These are phyloP conservation scores for Neurospora africana DNA, from an alignment of 495 filamentous ascomycete species.

Conservation along the genomic window DNA sequence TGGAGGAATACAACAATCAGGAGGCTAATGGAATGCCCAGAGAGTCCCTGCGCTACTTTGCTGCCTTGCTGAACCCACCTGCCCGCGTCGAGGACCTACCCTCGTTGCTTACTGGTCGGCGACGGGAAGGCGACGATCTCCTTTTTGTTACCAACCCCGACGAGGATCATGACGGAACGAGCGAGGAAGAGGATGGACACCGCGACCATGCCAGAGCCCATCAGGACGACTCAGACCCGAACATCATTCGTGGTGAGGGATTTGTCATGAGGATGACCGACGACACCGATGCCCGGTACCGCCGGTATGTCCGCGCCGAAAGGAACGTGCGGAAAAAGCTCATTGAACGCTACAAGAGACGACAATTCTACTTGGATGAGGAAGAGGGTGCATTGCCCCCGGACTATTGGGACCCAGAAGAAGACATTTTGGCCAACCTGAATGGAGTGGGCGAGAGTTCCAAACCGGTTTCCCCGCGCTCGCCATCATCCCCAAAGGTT, in stretches of 20 bases:
- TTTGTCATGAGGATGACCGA: neutral
- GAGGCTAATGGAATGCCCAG: constrained; percentile 3
- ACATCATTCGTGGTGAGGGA: neutral
- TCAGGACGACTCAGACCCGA: neutral
- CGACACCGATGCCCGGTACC: neutral
- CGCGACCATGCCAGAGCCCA: neutral
- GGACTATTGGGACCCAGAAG: constrained; percentile 54
- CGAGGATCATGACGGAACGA: constrained; percentile 5
- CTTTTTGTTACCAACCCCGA: constrained; percentile 15
- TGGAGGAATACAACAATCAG: constrained; percentile 1
- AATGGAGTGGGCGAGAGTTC: constrained; percentile 29
- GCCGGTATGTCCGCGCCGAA: neutral
- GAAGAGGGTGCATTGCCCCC: constrained; percentile 61
- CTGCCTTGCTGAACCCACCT: constrained; percentile 32
- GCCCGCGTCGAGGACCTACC: constrained; percentile 26
- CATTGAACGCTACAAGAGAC: constrained; percentile 60
- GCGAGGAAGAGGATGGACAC: neutral
- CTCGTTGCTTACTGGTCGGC: constrained; percentile 22
- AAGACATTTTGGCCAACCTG: constrained; percentile 40
- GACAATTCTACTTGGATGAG: constrained; percentile 71
- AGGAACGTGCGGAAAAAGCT: constrained; percentile 40
- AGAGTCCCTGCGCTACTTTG: constrained; percentile 23
- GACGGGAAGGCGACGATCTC: constrained; percentile 23
- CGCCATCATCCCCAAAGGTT: constrained; percentile 75
- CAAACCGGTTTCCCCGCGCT: constrained; percentile 47